Conservation (phyloP, 1,284 basidiomycete species). For the Phlebopus sp. region DNA sequence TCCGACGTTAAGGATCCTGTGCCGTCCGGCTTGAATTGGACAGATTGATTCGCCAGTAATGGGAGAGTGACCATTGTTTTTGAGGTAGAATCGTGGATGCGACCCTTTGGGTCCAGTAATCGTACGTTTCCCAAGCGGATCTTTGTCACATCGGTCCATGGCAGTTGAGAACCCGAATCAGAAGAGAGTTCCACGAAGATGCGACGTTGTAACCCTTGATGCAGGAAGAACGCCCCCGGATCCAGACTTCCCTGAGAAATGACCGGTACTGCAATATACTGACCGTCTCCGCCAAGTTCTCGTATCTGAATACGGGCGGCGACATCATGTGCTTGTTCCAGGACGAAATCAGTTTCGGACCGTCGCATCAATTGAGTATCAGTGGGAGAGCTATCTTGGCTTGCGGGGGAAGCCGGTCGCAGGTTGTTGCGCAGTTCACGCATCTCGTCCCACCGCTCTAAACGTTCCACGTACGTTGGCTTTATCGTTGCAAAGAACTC, state of each 20-base stretch:
- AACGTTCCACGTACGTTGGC: constrained; percentile 78
- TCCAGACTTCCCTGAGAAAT: constrained; percentile 76
- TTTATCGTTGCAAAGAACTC: constrained; percentile 85
- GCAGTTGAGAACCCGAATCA: constrained; percentile 85
- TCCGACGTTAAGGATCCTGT: constrained; percentile 68
- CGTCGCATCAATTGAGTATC: constrained; percentile 74
- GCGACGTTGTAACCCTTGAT: constrained; percentile 91
- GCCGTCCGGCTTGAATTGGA: constrained; percentile 80
- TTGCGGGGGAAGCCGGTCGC: constrained; percentile 32
- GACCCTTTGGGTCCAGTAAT: constrained; percentile 81
- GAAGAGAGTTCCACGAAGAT: constrained; percentile 77
- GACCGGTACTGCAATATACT: constrained; percentile 84
- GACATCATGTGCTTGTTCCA: constrained; percentile 86
- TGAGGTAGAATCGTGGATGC: constrained; percentile 71
- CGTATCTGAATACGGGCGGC: constrained; percentile 83
- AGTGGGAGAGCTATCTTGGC: constrained; percentile 35
- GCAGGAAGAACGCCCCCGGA: constrained; percentile 84
- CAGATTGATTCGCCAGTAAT: constrained; percentile 66
- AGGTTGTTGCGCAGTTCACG: constrained; percentile 59
- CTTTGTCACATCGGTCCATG: constrained; percentile 79
- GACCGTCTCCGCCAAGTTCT: constrained; percentile 83
- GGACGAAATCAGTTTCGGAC: constrained; percentile 90
- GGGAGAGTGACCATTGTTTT: constrained; percentile 69
- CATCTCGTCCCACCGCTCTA: constrained; percentile 91
- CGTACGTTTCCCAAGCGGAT: constrained; percentile 82